Evolutionary conservation across 768 basidiomycete genomes (phyloP), one percentile per base, ranked within the genome.

Genomic region (Suillus weaverae): DNA sequence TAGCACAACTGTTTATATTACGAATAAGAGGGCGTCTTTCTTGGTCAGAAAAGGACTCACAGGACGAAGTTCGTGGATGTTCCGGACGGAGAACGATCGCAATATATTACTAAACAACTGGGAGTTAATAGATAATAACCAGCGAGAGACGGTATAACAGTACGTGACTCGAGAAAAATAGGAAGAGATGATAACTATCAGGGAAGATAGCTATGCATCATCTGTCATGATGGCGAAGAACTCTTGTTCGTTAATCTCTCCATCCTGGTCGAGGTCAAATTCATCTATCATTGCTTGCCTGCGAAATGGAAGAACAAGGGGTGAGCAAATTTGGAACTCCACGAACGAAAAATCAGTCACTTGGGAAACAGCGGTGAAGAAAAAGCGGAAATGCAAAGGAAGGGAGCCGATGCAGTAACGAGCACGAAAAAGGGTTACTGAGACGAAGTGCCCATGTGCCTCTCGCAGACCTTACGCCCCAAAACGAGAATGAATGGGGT

Each of bases 241-340:
- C 77, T 99, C 97, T 73, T 93, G 89, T 74, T 96, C 91, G 73
- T 89, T 95, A 76, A 99, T 99, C 80, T 97, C 97, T 35, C 96
- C 95, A 69, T 99, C 97, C 75, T 95, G 90, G 80, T 99, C 97
- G 32, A 99, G 87, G 77, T 99, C 97, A 74, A 99, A 99, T 79
- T 99, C 97, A 71, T 99, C 97, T 73, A 99, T 99, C 97, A 99
- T 99, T 30, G 97, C 97, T 88, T 98, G 95, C 69, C 97, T 98
- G 70, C 64, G 69, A 63, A 69, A 70, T 65, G 69, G 69, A 72
- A 73, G 70, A 72, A 43, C 38, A 43, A 68, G 71, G 70, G 72
- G 65, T 76, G 67, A 76, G 70, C 68, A 77, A 73, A 77, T 71
- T 68, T 36, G 66, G 70, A 70, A 69, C 50, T 39, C n/a, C 62